Percentiles rank a stretch among this genome's conserved stretches.
Evolutionary conservation across 208 protist species (phyloP).

Genomic region (Tritrichomonas foetus): DNA sequence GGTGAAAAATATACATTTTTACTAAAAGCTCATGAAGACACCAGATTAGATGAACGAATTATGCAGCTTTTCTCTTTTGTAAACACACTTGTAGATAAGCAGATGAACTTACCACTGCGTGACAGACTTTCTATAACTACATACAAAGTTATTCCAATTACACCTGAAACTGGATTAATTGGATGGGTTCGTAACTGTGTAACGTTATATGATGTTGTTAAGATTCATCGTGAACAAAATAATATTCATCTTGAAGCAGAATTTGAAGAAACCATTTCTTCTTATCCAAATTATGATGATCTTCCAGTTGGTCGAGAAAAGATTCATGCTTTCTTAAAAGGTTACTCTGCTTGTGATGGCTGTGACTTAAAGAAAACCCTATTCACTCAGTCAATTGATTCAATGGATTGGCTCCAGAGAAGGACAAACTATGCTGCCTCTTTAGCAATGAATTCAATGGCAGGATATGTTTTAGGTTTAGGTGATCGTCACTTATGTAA

Average conservation of each 20-base stretch:
- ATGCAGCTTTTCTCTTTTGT: slow-evolving; percentile 34
- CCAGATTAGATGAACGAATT: neutral
- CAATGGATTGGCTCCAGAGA: neutral
- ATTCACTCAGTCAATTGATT: neutral
- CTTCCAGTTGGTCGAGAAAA: neutral
- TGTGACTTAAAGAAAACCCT: neutral
- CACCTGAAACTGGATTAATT: neutral
- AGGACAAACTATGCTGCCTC: neutral
- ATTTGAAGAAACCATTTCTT: neutral
- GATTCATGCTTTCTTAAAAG: neutral
- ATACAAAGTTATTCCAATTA: neutral
- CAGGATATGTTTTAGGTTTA: neutral
- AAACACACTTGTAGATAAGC: neutral
- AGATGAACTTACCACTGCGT: neutral
- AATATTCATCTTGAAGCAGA: neutral
- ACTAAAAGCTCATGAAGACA: slow-evolving; percentile 36
- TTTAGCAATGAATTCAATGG: neutral
- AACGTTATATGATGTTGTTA: neutral
- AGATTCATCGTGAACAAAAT: neutral
- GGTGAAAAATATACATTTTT: slow-evolving; percentile 17
- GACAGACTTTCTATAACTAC: neutral
- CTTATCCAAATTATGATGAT: neutral
- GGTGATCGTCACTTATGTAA: slow-evolving; percentile 32
- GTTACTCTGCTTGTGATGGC: neutral
- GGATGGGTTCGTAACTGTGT: slow-evolving; percentile 3